These are phyloP conservation scores for Viola odorata DNA, from an alignment of 345 rosid genomes.

Conservation along the genomic window DNA sequence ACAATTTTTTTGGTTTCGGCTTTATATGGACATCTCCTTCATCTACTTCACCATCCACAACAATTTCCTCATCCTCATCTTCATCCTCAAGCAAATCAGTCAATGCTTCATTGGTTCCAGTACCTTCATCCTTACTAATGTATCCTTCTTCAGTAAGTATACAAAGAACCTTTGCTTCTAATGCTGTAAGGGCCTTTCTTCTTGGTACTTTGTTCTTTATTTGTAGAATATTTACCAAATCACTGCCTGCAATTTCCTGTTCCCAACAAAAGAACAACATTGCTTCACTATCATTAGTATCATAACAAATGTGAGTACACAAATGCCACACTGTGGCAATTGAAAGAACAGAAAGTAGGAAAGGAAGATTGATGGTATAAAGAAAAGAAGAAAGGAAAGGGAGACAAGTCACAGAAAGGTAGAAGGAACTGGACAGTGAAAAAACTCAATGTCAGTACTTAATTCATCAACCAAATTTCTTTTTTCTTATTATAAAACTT, in stretches of 20 bases:
- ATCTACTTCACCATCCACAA: conserved; percentile 96
- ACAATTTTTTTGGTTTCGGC: conserved; percentile 61
- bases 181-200: conserved; percentile 72
- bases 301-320: background rate
- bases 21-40: conserved; percentile 97
- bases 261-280: conserved; percentile 42
- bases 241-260: conserved; percentile 93
- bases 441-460: too few relatives aligned
- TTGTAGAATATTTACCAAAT: conserved; percentile 63
- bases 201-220: conserved; percentile 77
- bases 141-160: conserved; percentile 89
- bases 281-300: background rate
- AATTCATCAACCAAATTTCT: too few relatives aligned
- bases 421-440: too few relatives aligned
- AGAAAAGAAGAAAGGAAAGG: too few relatives aligned
- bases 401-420: too few relatives aligned
- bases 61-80: conserved; percentile 96
- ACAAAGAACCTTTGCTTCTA: conserved; percentile 73
- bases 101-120: conserved; percentile 50
- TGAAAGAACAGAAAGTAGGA: too few relatives aligned
- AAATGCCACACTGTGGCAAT: background rate
- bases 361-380: too few relatives aligned
- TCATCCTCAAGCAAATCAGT: conserved; percentile 77
- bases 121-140: conserved; percentile 48
- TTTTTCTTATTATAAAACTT: too few relatives aligned